Base-by-base conservation (phyloP, 2,329 filamentous ascomycete species). In the Sarocladium brachiariae region DNA sequence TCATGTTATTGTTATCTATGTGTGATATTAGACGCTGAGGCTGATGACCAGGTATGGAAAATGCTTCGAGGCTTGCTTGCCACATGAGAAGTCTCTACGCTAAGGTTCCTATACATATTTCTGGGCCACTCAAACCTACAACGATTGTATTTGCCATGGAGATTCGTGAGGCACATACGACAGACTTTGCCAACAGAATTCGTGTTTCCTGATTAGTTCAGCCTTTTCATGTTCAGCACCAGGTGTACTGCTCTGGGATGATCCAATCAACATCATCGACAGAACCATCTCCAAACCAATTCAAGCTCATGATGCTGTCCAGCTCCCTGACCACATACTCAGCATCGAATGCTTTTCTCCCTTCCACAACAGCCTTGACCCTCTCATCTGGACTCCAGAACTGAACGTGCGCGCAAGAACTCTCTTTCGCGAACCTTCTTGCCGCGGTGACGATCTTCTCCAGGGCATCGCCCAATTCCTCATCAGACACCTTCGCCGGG, bases 311-410 rank as follows among this genome's bases (percentile, higher is more conserved):
- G 53, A 92, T 86, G 63, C 84, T 88, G 50, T 84, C 77, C 47
- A 66, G 69, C 50, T 89, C 80, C 30, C 87, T 70, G 2, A 77
- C 71, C 0, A 81, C 72, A 52, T 70, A 68, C 25, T 68, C 62
- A 51, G 78, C 70, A 18, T 75, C 62, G 14, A 89, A 57, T 8
- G 72, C 73, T 2, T 70, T 66, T 13, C 57, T 58, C 23, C 59
- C 61, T 34, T 72, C 65, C 1, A 83, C 66, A 35, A 85, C 58
- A 14, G 64, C 55, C 61, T 63, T 63, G 23, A 83, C 63, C 55
- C 75, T 59, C 6, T 78, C 70, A 3, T 77, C 77, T 0, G 91
- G 90, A 62, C 93, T 95, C 92, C 92, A 97, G 49, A 92, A 72
- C 63, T 90, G 78, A 3, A 96, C 80, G 41, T 80, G 75, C 35